Conservation (phyloP, 1,284 basidiomycete genomes). For the Cryptococcus sp. region DNA sequence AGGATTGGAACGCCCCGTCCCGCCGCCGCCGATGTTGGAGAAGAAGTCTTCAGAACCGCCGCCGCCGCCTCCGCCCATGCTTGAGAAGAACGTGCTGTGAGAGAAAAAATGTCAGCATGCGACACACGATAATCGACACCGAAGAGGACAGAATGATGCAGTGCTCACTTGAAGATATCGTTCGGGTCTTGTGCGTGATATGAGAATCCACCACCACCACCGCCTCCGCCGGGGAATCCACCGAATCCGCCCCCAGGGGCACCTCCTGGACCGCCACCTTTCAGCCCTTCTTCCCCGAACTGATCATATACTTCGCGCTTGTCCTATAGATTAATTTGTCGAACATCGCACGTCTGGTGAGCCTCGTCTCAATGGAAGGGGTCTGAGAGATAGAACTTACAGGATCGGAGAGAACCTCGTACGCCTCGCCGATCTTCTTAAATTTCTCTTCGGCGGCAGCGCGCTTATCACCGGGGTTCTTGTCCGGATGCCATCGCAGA, state of each 20-base stretch:
- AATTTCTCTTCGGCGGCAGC: conserved; percentile 88
- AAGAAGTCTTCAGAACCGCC: conserved; percentile 41
- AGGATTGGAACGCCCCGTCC: conserved; percentile 28
- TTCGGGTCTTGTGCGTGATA: conserved; percentile 81
- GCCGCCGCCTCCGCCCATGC: conserved; percentile 41
- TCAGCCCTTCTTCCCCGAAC: conserved; percentile 93
- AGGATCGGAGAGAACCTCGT: conserved; percentile 89
- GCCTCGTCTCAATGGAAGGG: too few species aligned
- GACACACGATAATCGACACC: conserved; percentile 28
- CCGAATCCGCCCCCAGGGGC: conserved; percentile 53
- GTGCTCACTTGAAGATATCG: conserved; percentile 83
- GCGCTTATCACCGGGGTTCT: conserved; percentile 45
- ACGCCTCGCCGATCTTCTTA: conserved; percentile 96
- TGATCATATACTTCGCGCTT: conserved; percentile 94
- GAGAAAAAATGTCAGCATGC: conserved; percentile 17
- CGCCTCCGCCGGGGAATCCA: conserved; percentile 52
- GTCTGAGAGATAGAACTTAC: conserved; percentile 21
- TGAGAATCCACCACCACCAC: conserved; percentile 57
- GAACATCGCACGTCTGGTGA: neutral
- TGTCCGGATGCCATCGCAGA: conserved; percentile 35
- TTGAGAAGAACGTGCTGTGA: conserved; percentile 66
- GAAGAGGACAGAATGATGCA: neutral
- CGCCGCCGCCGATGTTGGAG: conserved; percentile 34
- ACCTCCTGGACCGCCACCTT: conserved; percentile 59
- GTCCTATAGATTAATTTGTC: conserved; percentile 57